phyloP scores from a whole-genome alignment of 2,329 filamentous ascomycete species.

The Cladosporium austrohemisphaericum region DNA sequence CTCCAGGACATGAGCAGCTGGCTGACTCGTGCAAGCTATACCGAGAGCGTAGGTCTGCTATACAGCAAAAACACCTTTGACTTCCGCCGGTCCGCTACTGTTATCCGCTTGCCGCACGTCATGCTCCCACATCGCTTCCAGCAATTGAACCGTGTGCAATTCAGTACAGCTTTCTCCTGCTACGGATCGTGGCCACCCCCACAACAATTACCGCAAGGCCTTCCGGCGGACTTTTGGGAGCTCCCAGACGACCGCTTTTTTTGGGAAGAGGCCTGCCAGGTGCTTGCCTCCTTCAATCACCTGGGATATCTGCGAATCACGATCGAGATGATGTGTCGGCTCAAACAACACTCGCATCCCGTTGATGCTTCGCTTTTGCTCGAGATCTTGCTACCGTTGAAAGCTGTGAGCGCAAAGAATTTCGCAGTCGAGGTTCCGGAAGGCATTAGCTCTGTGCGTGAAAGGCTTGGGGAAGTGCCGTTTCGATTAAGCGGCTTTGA shows the following conservation, averaged over 20 bases:
- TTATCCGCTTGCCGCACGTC: conserved; percentile 10
- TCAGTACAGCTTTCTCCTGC: conserved; percentile 13
- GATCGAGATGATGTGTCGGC: conserved; percentile 2
- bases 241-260: conserved; percentile 9
- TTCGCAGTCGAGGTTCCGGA: neutral
- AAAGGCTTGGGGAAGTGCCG: neutral
- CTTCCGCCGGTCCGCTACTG: conserved; percentile 11
- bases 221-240: conserved; percentile 13
- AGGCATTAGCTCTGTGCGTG: conserved; percentile 1
- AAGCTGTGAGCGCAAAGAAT: neutral
- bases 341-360: neutral
- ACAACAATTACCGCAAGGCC: conserved; percentile 3
- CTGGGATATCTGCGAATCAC: conserved; percentile 6
- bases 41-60: conserved; percentile 10
- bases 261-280: conserved; percentile 10
- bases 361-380: neutral
- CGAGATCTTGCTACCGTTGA: neutral
- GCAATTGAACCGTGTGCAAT: conserved; percentile 8
- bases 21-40: conserved; percentile 8
- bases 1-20: neutral
- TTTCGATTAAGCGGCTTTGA: neutral
- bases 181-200: conserved; percentile 1
- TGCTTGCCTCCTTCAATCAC: conserved; percentile 9
- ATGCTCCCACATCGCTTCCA: conserved; percentile 14
- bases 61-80: conserved; percentile 11